phyloP scores from a whole-genome alignment of 2,329 filamentous ascomycete species.

The Pseudocercospora ulei region DNA sequence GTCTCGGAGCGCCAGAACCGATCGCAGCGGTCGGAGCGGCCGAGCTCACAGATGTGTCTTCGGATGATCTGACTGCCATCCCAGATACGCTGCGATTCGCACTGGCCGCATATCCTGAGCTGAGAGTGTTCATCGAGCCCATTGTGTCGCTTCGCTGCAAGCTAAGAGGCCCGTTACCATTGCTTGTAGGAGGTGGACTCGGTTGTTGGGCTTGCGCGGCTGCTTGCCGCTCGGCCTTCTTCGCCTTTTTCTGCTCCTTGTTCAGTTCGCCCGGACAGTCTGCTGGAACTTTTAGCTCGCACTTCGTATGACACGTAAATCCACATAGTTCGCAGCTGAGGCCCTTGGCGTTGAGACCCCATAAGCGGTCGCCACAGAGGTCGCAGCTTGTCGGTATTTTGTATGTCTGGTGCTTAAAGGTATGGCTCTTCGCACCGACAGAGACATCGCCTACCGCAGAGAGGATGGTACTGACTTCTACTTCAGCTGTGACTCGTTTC shows the following conservation, averaged over 20 bases:
- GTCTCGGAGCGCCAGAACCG: slow-evolving; percentile 39
- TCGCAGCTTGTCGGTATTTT: slow-evolving; percentile 99
- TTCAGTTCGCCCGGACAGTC: slow-evolving; percentile 88
- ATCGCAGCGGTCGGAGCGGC: slow-evolving; percentile 15
- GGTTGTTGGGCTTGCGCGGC: slow-evolving; percentile 51
- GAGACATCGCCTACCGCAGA: slow-evolving; percentile 83
- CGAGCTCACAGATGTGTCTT: slow-evolving; percentile 17
- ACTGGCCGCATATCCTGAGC: slow-evolving; percentile 75
- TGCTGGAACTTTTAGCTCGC: slow-evolving; percentile 95
- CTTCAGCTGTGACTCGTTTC: slow-evolving; percentile 74
- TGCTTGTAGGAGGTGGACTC: slow-evolving; percentile 22
- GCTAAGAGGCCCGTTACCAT: slow-evolving; percentile 45
- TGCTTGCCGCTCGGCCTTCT: slow-evolving; percentile 77
- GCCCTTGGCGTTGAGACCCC: slow-evolving; percentile 92
- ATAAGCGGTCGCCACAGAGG: slow-evolving; percentile 89
- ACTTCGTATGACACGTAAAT: slow-evolving; percentile 97
- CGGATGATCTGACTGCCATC: slow-evolving; percentile 42
- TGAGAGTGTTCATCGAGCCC: slow-evolving; percentile 63
- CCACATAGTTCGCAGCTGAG: slow-evolving; percentile 94
- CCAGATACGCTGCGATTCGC: slow-evolving; percentile 67
- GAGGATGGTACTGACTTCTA: slow-evolving; percentile 90
- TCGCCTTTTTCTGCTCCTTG: slow-evolving; percentile 91
- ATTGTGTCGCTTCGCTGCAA: slow-evolving; percentile 77
- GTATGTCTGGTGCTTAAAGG: slow-evolving; percentile 98
- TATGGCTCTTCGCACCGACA: slow-evolving; percentile 84